Conservation (phyloP, 768 basidiomycete genomes). For the Boletus patriciae region DNA sequence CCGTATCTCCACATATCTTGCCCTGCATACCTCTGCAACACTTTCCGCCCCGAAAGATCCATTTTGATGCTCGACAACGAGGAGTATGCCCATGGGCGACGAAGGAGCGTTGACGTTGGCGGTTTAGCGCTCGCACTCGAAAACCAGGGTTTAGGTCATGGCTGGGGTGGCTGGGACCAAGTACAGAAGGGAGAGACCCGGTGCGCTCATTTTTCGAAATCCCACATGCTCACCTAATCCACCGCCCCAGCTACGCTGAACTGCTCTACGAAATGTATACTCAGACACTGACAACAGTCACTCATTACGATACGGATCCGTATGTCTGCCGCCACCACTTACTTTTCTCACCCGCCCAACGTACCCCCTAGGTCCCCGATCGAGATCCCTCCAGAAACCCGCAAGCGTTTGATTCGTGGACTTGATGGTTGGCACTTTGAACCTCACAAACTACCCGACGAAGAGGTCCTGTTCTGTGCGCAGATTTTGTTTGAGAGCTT, state of each 20-base stretch:
- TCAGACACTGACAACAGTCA: slow-evolving; percentile 73
- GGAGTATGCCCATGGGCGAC: slow-evolving; percentile 37
- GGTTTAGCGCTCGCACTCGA: slow-evolving; percentile 80
- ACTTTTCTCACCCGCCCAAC: slow-evolving; percentile 12
- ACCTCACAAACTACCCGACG: slow-evolving; percentile 77
- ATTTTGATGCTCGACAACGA: slow-evolving; percentile 31
- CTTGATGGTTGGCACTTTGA: slow-evolving; percentile 90
- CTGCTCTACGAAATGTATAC: slow-evolving; percentile 81
- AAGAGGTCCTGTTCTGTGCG: slow-evolving; percentile 79
- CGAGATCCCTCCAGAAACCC: slow-evolving; percentile 47
- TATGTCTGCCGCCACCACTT: slow-evolving; percentile 10
- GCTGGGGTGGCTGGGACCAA: slow-evolving; percentile 66
- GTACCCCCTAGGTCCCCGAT: slow-evolving; percentile 44
- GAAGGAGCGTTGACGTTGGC: slow-evolving; percentile 87
- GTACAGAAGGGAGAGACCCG: slow-evolving; percentile 44
- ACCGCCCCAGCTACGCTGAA: slow-evolving; percentile 65
- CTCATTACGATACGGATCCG: slow-evolving; percentile 41
- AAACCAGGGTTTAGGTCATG: slow-evolving; percentile 61
- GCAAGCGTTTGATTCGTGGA: slow-evolving; percentile 60
- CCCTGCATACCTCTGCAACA: not conserved
- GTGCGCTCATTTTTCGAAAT: slow-evolving; percentile 40
- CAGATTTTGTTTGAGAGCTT: slow-evolving; percentile 86
- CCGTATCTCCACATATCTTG: not conserved
- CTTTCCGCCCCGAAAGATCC: not conserved
- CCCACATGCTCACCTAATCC: slow-evolving; percentile 9